These are phyloP conservation scores for Aspergillus versicolor DNA, from an alignment of 2,329 filamentous ascomycete species.

Conservation along the genomic window DNA sequence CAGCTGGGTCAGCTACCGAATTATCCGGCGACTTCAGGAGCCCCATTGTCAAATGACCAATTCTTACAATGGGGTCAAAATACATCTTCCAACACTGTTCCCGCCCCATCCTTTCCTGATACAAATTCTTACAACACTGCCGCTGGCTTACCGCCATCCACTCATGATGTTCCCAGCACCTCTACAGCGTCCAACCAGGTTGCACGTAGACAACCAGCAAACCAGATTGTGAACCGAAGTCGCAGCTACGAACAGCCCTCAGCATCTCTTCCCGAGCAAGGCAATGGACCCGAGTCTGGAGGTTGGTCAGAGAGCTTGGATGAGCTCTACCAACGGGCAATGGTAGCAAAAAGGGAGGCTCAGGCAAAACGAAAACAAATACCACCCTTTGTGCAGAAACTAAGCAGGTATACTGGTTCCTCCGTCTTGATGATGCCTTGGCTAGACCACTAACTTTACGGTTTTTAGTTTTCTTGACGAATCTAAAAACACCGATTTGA, in stretches of 20 bases:
- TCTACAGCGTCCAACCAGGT: slow-evolving; percentile 42
- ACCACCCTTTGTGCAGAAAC: slow-evolving; percentile 94
- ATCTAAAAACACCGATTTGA: slow-evolving; percentile 87
- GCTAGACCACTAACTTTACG: slow-evolving; percentile 13
- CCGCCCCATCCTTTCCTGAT: slow-evolving; percentile 35
- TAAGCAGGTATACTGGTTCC: slow-evolving; percentile 75
- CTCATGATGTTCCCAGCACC: slow-evolving; percentile 54
- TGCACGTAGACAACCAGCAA: slow-evolving; percentile 38
- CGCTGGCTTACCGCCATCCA: slow-evolving; percentile 45
- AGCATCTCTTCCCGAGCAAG: slow-evolving; percentile 29
- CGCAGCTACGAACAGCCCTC: slow-evolving; percentile 40
- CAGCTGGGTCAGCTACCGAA: slow-evolving; percentile 53
- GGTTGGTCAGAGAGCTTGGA: slow-evolving; percentile 66
- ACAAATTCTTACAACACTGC: slow-evolving; percentile 39
- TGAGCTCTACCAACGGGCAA: slow-evolving; percentile 74
- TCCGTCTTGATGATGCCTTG: not conserved
- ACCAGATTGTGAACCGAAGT: slow-evolving; percentile 39
- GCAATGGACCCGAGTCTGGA: slow-evolving; percentile 30
- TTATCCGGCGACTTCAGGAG: slow-evolving; percentile 44
- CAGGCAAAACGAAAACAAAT: slow-evolving; percentile 92
- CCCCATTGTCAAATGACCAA: slow-evolving; percentile 51
- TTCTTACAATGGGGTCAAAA: slow-evolving; percentile 56
- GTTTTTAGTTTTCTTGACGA: slow-evolving; percentile 80
- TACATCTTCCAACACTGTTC: slow-evolving; percentile 31
- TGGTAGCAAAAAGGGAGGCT: slow-evolving; percentile 80